These are phyloP conservation scores for Rubus idaeus DNA, from an alignment of 306 rosid genomes.

Conservation along the genomic window DNA sequence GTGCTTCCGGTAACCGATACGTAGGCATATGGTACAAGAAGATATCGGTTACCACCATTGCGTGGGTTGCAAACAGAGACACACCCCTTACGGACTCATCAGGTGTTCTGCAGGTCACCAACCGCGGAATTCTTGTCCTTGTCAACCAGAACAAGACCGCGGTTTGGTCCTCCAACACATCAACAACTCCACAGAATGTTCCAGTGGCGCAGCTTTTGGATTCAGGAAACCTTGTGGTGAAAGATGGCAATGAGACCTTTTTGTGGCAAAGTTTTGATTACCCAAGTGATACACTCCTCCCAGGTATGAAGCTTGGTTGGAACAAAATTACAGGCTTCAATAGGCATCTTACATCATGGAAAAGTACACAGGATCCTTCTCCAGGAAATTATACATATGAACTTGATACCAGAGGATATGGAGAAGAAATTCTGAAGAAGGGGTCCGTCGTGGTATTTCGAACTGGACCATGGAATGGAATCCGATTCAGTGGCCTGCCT, in stretches of 20 bases:
- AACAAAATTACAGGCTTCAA: too few relatives aligned
- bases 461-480: constrained; percentile 17
- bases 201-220: constrained; percentile 3
- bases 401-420: neutral
- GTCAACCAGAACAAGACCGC: neutral
- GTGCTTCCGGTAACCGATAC: neutral
- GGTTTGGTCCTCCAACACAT: neutral
- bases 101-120: neutral
- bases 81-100: neutral
- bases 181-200: neutral
- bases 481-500: constrained; percentile 1
- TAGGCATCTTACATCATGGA: too few relatives aligned
- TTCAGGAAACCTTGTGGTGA: constrained; percentile 4
- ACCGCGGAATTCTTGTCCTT: constrained; percentile 3
- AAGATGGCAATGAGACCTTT: neutral
- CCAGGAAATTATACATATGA: too few relatives aligned
- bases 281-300: too few relatives aligned
- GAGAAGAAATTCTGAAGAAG: neutral
- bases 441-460: neutral
- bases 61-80: constrained; percentile 18
- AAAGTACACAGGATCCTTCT: too few relatives aligned
- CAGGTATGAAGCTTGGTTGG: too few relatives aligned
- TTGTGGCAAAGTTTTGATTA: too few relatives aligned
- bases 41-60: constrained; percentile 7
- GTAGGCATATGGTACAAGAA: constrained; percentile 19